phyloP scores from a whole-genome alignment of 805 yeast genomes.

The Candida boleticola region DNA sequence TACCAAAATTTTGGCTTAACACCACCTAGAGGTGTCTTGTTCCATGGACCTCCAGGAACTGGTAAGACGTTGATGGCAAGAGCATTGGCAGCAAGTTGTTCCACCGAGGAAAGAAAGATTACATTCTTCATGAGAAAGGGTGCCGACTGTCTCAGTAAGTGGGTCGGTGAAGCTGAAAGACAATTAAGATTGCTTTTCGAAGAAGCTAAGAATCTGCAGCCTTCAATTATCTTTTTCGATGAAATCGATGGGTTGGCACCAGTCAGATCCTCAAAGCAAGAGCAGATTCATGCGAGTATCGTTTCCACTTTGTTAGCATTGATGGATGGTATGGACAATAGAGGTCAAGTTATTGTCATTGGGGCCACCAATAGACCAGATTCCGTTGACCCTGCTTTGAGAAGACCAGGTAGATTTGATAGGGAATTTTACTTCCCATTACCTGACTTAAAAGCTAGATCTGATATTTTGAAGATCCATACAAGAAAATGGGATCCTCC shows the following conservation, averaged over 20 bases:
- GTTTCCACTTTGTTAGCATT: slow-evolving; percentile 92
- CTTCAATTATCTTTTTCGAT: slow-evolving; percentile 93
- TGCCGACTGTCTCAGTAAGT: slow-evolving; percentile 93
- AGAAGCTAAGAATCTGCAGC: slow-evolving; percentile 95
- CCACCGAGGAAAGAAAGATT: slow-evolving; percentile 78
- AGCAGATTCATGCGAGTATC: slow-evolving; percentile 96
- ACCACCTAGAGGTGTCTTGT: slow-evolving; percentile 95
- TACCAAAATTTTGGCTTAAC: slow-evolving; percentile 87
- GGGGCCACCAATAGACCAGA: slow-evolving; percentile 99
- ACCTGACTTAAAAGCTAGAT: slow-evolving; percentile 79
- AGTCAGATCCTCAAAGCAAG: slow-evolving; percentile 94
- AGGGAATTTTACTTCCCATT: slow-evolving; percentile 95
- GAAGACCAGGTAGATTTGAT: slow-evolving; percentile 97
- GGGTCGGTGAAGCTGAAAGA: slow-evolving; percentile 99
- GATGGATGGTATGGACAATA: slow-evolving; percentile 99
- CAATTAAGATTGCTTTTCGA: slow-evolving; percentile 88
- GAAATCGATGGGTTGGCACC: slow-evolving; percentile 99
- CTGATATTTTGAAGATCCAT: slow-evolving; percentile 77
- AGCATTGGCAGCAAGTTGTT: slow-evolving; percentile 93
- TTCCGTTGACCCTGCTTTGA: slow-evolving; percentile 94
- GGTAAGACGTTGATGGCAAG: slow-evolving; percentile 98
- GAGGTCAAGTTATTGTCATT: slow-evolving; percentile 96
- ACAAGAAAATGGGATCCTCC: slow-evolving; percentile 88
- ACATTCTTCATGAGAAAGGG: slow-evolving; percentile 98
- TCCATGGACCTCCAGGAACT: slow-evolving; percentile 99